Conservation (phyloP, 257 asterid genomes). For the Scutellaria baicalensis region DNA sequence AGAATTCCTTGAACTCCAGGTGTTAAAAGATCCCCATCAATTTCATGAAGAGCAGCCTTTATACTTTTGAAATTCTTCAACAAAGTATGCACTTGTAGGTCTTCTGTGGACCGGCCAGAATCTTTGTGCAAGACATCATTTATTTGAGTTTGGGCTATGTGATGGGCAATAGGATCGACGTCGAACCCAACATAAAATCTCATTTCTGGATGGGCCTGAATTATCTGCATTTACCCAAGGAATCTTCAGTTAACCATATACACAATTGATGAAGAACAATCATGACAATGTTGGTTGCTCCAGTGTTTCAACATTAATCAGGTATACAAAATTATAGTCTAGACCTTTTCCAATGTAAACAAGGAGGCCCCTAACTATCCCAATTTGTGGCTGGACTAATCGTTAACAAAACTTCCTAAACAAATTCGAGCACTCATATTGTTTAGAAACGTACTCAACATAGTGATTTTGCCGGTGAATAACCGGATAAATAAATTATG, state of each 20-base stretch:
- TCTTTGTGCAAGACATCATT: conserved; percentile 24
- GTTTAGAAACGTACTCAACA: not conserved
- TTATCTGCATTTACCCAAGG: conserved; percentile 51
- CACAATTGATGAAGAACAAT: not conserved
- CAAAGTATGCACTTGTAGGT: conserved; percentile 48
- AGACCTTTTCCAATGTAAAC: not conserved
- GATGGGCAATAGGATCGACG: conserved; percentile 87
- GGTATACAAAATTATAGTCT: not conserved
- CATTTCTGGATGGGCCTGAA: conserved; percentile 88
- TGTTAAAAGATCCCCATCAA: conserved; percentile 31
- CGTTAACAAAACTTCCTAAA: not conserved
- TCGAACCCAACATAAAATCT: conserved; percentile 71
- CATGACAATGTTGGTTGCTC: not conserved
- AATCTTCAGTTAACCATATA: conserved; percentile 1
- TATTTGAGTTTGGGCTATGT: conserved; percentile 54
- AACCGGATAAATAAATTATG: not conserved
- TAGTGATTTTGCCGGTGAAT: not conserved
- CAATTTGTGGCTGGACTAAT: not conserved
- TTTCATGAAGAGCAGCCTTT: conserved; percentile 46
- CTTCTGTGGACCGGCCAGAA: conserved; percentile 22
- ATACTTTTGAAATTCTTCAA: conserved; percentile 59
- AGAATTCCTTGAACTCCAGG: conserved; percentile 72
- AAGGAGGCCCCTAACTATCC: not conserved
- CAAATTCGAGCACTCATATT: not conserved
- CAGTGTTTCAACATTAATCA: not conserved